A percentile compares a stretch with the other conserved stretches of the same genome.
These are phyloP conservation scores for Musa troglodytarum DNA, from an alignment of 176 grass and related monocot genomes.

Conservation along the genomic window DNA sequence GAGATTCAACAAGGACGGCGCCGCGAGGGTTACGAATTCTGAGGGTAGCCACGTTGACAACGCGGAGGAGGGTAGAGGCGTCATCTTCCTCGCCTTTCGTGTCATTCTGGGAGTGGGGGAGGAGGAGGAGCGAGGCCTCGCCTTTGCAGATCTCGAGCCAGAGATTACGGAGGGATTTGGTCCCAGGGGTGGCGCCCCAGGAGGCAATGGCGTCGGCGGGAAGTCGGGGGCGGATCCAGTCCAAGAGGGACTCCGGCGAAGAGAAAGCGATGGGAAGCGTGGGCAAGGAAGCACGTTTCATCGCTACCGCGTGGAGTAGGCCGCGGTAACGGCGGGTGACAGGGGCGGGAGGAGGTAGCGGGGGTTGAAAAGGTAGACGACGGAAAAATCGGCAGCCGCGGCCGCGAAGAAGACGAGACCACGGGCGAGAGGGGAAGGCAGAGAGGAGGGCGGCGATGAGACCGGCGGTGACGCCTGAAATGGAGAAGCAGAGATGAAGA, in stretches of 20 bases:
- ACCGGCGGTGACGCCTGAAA: conserved; percentile 4
- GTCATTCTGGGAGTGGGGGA: not conserved
- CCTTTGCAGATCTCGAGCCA: conserved; percentile 77
- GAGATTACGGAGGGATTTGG: conserved; percentile 69
- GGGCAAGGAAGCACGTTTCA: not conserved
- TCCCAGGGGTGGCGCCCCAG: conserved; percentile 57
- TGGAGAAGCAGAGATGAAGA: not conserved
- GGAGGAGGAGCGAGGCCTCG: conserved; percentile 40
- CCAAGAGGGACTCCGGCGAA: conserved; percentile 51
- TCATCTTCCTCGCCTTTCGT: not conserved
- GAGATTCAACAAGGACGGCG: conserved; percentile 53
- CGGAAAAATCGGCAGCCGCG: not conserved
- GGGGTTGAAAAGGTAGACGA: not conserved
- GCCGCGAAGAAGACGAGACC: conserved; percentile 6
- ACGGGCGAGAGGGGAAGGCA: not conserved
- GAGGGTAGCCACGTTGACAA: conserved; percentile 64
- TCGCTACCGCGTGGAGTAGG: not conserved
- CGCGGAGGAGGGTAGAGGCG: conserved; percentile 31
- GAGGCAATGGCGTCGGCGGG: conserved; percentile 30
- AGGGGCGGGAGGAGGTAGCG: not conserved
- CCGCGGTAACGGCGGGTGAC: not conserved
- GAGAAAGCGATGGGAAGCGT: conserved; percentile 44
- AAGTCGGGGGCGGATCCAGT: conserved; percentile 52
- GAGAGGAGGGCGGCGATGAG: conserved; percentile 10
- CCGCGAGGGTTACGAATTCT: conserved; percentile 49